Evolutionary conservation across 768 basidiomycete genomes (phyloP).

Genomic region (Lanmaoa rubissima): DNA sequence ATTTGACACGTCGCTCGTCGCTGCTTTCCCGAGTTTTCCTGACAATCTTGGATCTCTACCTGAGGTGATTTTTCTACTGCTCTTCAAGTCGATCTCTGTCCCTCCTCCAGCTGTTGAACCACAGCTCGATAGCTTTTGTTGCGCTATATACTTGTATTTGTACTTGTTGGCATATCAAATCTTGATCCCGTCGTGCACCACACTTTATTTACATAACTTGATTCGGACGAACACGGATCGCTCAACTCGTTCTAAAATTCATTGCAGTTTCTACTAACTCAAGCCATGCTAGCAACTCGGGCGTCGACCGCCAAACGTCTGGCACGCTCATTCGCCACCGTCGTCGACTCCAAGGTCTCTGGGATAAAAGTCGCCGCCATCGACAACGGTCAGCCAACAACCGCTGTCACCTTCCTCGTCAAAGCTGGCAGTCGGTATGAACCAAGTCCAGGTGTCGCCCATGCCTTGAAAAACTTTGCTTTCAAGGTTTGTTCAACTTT

Average conservation of each 20-base stretch:
- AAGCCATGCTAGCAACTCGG: slow-evolving; percentile 59
- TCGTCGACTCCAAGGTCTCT: slow-evolving; percentile 57
- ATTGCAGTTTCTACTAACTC: slow-evolving; percentile 1
- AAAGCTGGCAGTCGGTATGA: slow-evolving; percentile 93
- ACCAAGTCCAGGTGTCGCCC: slow-evolving; percentile 84
- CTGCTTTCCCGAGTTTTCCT: too few relatives aligned
- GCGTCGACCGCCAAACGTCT: slow-evolving; percentile 58
- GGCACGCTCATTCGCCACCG: slow-evolving; percentile 77
- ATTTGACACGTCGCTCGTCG: too few relatives aligned
- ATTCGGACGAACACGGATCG: slow-evolving; percentile 27
- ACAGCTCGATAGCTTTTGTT: too few relatives aligned
- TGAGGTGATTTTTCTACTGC: too few relatives aligned
- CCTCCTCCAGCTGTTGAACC: too few relatives aligned
- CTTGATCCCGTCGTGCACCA: too few relatives aligned
- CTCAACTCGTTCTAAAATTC: slow-evolving; percentile 21
- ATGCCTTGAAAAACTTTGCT: slow-evolving; percentile 95
- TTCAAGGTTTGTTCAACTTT: slow-evolving; percentile 75
- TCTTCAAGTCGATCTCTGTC: too few relatives aligned
- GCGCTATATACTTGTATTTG: too few relatives aligned
- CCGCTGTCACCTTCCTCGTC: slow-evolving; percentile 84
- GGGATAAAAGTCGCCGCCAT: slow-evolving; percentile 86
- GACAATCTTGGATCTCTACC: too few relatives aligned
- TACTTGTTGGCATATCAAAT: too few relatives aligned
- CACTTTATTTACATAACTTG: too few relatives aligned
- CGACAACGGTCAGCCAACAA: slow-evolving; percentile 80